Evolutionary conservation across 176 grass and related monocot species (phyloP).

Genomic region (Paspalum vaginatum): DNA sequence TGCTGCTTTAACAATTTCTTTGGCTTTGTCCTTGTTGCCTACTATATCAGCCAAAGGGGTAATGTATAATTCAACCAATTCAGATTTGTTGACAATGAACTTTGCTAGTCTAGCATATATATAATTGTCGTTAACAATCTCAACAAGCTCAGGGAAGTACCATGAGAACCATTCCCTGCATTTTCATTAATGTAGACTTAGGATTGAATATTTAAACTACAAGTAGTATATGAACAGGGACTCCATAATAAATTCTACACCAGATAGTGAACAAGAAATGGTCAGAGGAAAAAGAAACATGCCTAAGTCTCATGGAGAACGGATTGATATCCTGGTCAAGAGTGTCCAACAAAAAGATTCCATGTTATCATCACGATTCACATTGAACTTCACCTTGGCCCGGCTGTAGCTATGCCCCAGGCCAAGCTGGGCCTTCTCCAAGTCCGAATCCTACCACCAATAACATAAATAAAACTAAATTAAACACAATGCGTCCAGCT

Average conservation of each 20-base stretch:
- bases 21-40: conserved; percentile 88
- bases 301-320: conserved; percentile 95
- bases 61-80: conserved; percentile 70
- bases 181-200: not conserved
- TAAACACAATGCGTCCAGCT: not conserved
- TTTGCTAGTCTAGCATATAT: conserved; percentile 79
- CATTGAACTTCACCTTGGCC: conserved; percentile 93
- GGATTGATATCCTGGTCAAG: conserved; percentile 89
- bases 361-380: conserved; percentile 89
- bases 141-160: conserved; percentile 84
- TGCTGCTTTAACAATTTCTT: conserved; percentile 91
- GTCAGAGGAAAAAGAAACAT: not conserved
- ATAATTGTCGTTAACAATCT: conserved; percentile 91
- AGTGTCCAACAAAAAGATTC: conserved; percentile 84
- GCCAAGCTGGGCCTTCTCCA: conserved; percentile 69
- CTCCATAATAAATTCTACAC: not conserved
- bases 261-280: not conserved
- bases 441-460: conserved; percentile 56
- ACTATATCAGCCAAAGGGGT: conserved; percentile 64
- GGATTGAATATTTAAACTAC: too few species aligned
- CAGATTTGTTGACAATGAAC: conserved; percentile 69
- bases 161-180: conserved; percentile 86
- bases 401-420: conserved; percentile 80
- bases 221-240: not conserved
- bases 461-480: not conserved